phyloP scores from a whole-genome alignment of 495 filamentous ascomycete species.

The Neurospora sp. region DNA sequence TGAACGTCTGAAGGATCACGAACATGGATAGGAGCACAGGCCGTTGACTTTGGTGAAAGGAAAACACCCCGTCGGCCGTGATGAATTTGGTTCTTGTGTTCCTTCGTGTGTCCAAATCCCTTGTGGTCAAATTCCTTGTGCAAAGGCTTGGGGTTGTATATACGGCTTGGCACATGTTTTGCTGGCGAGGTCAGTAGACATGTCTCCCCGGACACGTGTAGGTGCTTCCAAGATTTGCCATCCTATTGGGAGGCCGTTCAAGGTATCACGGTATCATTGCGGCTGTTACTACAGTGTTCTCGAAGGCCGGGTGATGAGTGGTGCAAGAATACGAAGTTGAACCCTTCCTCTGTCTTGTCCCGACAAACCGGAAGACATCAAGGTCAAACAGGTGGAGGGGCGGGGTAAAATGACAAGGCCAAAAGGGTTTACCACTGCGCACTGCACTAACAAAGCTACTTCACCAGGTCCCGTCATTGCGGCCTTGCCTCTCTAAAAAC shows the following conservation, averaged over 20 bases:
- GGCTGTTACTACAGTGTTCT: not conserved
- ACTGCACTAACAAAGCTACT: not conserved
- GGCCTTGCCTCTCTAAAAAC: not conserved
- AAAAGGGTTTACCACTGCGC: not conserved
- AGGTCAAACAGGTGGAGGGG: not conserved
- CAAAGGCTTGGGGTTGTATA: not conserved
- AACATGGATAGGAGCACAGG: not conserved
- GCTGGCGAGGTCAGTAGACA: not conserved
- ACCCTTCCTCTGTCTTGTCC: not conserved
- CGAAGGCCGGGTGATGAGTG: not conserved
- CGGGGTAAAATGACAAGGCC: not conserved
- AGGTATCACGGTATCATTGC: not conserved
- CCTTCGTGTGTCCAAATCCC: not conserved
- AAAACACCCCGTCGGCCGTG: not conserved
- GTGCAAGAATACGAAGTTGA: not conserved
- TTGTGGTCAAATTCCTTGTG: not conserved
- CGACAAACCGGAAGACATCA: not conserved
- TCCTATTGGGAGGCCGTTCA: not conserved
- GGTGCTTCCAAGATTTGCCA: not conserved
- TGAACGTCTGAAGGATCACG: not conserved
- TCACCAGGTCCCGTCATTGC: not conserved
- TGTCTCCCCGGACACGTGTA: not conserved
- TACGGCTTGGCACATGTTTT: not conserved
- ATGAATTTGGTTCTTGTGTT: not conserved
- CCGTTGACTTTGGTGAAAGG: not conserved